These are phyloP conservation scores for Gentiana dahurica DNA, from an alignment of 257 asterid genomes.

Conservation along the genomic window DNA sequence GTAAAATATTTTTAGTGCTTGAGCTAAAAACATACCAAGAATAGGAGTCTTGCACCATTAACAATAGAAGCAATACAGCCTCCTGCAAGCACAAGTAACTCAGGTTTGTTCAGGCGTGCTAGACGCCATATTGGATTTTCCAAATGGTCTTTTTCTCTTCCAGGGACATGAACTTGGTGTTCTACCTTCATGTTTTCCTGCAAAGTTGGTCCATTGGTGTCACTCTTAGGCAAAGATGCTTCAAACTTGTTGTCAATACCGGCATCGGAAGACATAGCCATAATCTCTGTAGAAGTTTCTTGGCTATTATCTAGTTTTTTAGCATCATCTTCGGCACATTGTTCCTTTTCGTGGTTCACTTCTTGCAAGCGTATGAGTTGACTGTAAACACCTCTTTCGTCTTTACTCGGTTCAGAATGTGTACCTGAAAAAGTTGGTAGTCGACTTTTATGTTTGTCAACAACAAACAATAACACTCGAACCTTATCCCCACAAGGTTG, in stretches of 20 bases:
- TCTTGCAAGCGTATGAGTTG: slow-evolving; percentile 54
- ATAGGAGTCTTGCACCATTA: slow-evolving; percentile 62
- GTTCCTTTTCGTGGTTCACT: slow-evolving; percentile 26
- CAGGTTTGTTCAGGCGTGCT: slow-evolving; percentile 70
- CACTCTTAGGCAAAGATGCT: slow-evolving; percentile 39
- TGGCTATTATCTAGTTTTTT: slow-evolving; percentile 22
- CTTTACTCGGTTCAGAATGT: slow-evolving; percentile 33
- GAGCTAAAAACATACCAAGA: slow-evolving; percentile 57
- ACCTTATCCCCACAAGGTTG: too few species aligned
- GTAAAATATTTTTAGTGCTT: slow-evolving; percentile 49
- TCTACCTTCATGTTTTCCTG: slow-evolving; percentile 16
- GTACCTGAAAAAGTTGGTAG: slow-evolving; percentile 17
- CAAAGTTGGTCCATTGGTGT: slow-evolving; percentile 34
- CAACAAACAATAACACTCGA: too few species aligned
- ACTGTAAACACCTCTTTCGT: slow-evolving; percentile 40
- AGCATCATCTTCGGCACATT: slow-evolving; percentile 27
- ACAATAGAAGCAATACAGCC: slow-evolving; percentile 53
- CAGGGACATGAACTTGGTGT: too few species aligned
- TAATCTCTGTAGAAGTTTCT: slow-evolving; percentile 38
- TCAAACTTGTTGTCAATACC: slow-evolving; percentile 58
- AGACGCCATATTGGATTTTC: slow-evolving; percentile 52
- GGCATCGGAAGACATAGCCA: slow-evolving; percentile 26
- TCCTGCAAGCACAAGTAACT: slow-evolving; percentile 33
- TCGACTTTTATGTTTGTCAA: too few species aligned
- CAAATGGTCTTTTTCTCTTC: slow-evolving; percentile 20